These are phyloP conservation scores for Canavalia ensiformis DNA, from an alignment of 306 rosid species.

Conservation along the genomic window DNA sequence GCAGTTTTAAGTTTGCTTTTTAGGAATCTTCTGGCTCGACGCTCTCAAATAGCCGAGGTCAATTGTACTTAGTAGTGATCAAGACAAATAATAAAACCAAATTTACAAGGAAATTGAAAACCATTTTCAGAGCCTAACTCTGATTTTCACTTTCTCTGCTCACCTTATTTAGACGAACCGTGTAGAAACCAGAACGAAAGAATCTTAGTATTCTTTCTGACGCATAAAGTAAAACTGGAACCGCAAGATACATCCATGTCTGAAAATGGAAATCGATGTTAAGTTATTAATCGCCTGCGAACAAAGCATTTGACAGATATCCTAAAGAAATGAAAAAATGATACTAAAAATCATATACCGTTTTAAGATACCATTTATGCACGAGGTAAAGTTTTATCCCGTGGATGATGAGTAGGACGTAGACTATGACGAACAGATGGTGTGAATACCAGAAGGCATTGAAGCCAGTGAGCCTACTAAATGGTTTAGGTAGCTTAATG, in stretches of 20 bases:
- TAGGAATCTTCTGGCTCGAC: neutral
- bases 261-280: conserved; percentile 54
- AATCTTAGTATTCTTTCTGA: conserved; percentile 91
- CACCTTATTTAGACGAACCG: conserved; percentile 90
- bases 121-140: conserved; percentile 9
- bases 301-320: conserved; percentile 31
- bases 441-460: conserved; percentile 99
- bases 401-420: conserved; percentile 82
- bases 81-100: conserved; percentile 6
- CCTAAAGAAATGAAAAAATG: conserved; percentile 13
- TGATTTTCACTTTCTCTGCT: conserved; percentile 42
- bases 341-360: conserved; percentile 62
- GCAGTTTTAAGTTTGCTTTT: neutral
- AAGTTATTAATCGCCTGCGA: conserved; percentile 27
- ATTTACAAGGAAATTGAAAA: conserved; percentile 24
- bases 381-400: conserved; percentile 79
- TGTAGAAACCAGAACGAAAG: conserved; percentile 87
- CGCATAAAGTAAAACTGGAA: conserved; percentile 89
- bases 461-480: conserved; percentile 91
- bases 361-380: conserved; percentile 75
- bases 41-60: conserved; percentile 4
- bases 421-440: conserved; percentile 93
- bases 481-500: conserved; percentile 90
- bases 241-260: conserved; percentile 98
- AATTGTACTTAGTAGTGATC: neutral